Conservation (phyloP, 208 protist species). For the Leishmania tarentolae region DNA sequence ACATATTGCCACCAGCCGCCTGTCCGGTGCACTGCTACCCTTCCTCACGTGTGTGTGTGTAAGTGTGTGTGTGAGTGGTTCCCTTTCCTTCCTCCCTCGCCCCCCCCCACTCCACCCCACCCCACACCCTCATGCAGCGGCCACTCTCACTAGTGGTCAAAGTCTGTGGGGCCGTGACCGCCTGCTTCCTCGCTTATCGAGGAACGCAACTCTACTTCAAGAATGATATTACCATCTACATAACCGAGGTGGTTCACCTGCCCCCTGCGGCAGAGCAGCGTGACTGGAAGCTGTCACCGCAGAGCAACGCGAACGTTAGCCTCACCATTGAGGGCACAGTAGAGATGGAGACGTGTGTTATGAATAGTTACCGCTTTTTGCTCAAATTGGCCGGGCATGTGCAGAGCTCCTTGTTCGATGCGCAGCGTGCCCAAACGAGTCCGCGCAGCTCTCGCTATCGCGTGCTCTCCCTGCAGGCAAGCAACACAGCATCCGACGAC, state of each 20-base stretch:
- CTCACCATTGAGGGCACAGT: constrained; percentile 54
- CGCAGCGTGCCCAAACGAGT: constrained; percentile 7
- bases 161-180: constrained; percentile 29
- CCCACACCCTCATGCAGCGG: constrained; percentile 15
- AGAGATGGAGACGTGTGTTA: constrained; percentile 68
- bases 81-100: background rate
- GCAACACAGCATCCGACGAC: background rate
- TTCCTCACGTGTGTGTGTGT: background rate
- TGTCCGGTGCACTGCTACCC: no score
- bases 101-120: background rate
- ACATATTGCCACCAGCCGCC: no score
- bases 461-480: constrained; percentile 31
- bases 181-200: constrained; percentile 46
- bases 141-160: constrained; percentile 16
- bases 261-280: constrained; percentile 29
- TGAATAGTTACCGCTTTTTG: constrained; percentile 79
- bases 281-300: background rate
- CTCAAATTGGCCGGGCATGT: constrained; percentile 67
- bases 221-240: constrained; percentile 75
- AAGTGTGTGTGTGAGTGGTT: background rate
- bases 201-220: constrained; percentile 50
- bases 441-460: constrained; percentile 25
- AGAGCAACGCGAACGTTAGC: constrained; percentile 1
- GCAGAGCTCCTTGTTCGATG: constrained; percentile 25
- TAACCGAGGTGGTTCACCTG: constrained; percentile 80